Base-by-base conservation (phyloP, 1,284 basidiomycete species). In the Boletus mariae region DNA sequence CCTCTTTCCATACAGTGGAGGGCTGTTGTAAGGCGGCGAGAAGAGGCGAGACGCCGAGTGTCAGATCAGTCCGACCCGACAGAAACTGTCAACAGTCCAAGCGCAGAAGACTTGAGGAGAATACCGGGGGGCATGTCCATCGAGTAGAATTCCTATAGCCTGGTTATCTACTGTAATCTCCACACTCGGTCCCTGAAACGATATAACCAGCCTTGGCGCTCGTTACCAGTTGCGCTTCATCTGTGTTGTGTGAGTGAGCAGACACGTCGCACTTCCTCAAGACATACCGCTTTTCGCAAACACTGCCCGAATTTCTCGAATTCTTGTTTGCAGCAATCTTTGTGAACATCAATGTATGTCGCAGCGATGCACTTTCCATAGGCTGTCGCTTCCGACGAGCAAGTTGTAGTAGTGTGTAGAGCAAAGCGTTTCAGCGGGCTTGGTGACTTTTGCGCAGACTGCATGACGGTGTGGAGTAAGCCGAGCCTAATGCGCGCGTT, bases 361-460 rank as follows among this genome's bases (percentile, higher is more conserved):
- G 80, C 79, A 17, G 85, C 70, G 26, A 94, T 83, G 64, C 92
- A 94, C 67, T 85, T 85, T 25, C 90, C 92, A 63, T 94, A 94
- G 11, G 68, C 73, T 9, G 80, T 74, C 29, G 91, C 91, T 60
- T 91, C 79, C 3, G 73, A 61, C 9, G 85, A 74, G 63, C 89
- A 90, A 10, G 86, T 88, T 9, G 78, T 77, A 1, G 87, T 89
- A 5, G 87, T 79, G 61, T 85, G 82, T 25, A 81, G 57, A 9
- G 87, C 88, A 26, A 90, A 71, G 20, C 80, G 78, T 54, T 80
- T 76, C 41, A 90, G 64, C 31, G 86, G 85, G 31, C 72, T 61
- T 42, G 73, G 56, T 15, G 66, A 37, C 11, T 53, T 57, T 46
- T 52, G 57, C 49, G 57, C 42, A 13, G 61, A 11, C 47, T 65